A percentile compares a stretch with the other conserved stretches of the same genome.
phyloP scores from a whole-genome alignment of 106 monocot species.

The Alisma plantagoaquatica region DNA sequence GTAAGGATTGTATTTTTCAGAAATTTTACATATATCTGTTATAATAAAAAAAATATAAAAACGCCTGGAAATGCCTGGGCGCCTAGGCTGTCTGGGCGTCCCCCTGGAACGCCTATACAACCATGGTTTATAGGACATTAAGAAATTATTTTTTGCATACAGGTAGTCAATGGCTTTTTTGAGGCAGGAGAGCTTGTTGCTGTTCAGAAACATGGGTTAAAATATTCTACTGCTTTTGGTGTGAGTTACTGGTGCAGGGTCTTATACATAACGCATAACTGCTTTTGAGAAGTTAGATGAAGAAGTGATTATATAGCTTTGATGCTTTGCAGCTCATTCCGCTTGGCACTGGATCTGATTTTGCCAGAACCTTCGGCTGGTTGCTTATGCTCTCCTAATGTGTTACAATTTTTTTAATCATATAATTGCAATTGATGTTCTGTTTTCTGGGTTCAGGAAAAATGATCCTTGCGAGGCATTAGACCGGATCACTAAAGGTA shows the following conservation, averaged over 20 bases:
- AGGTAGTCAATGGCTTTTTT: slow-evolving; percentile 98
- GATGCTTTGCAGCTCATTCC: slow-evolving; percentile 76
- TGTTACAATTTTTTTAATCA: neutral
- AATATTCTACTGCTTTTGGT: slow-evolving; percentile 69
- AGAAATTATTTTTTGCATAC: slow-evolving; percentile 8
- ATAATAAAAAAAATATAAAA: too few species aligned
- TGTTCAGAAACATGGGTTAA: slow-evolving; percentile 16
- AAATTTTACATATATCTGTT: too few species aligned
- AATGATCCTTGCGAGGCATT: slow-evolving; percentile 79
- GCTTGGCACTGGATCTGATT: slow-evolving; percentile 95
- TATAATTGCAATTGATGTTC: neutral
- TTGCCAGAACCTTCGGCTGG: slow-evolving; percentile 97
- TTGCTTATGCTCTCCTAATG: slow-evolving; percentile 42
- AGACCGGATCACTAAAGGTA: slow-evolving; percentile 89
- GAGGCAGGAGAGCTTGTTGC: slow-evolving; percentile 45
- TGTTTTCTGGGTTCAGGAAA: slow-evolving; percentile 44
- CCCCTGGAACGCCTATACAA: too few species aligned
- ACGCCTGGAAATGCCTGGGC: too few species aligned
- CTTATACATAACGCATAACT: too few species aligned
- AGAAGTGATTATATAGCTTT: too few species aligned
- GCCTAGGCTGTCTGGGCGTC: too few species aligned
- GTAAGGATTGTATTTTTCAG: too few species aligned
- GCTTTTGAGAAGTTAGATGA: too few species aligned
- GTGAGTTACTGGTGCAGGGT: slow-evolving; percentile 33
- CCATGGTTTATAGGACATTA: too few species aligned